A percentile compares a stretch with the other conserved stretches of the same genome.
These are phyloP conservation scores for Aspergillaceae sp. DNA, from an alignment of 2,329 filamentous ascomycete genomes.

Conservation along the genomic window DNA sequence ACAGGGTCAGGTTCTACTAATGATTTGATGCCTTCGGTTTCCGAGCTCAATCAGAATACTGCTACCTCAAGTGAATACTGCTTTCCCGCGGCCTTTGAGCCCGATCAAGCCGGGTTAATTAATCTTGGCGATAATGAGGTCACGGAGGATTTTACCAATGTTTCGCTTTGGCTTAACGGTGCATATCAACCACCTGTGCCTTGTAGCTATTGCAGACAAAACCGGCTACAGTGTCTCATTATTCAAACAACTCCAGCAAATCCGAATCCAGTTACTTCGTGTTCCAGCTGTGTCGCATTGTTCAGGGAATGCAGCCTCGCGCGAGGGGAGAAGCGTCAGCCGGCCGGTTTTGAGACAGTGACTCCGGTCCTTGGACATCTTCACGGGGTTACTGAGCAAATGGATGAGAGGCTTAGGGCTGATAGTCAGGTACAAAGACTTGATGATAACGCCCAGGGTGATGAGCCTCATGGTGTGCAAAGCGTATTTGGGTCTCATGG, in stretches of 20 bases:
- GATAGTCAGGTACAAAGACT: not conserved
- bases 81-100: not conserved
- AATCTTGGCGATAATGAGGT: not conserved
- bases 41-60: not conserved
- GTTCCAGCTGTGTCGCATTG: constrained; percentile 45
- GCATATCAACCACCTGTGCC: constrained; percentile 36
- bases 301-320: constrained; percentile 45
- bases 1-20: not conserved
- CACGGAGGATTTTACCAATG: constrained; percentile 13
- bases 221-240: constrained; percentile 43
- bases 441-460: not conserved
- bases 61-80: not conserved
- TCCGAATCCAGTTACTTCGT: constrained; percentile 42
- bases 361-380: constrained; percentile 42
- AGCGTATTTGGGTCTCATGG: not conserved
- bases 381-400: constrained; percentile 41
- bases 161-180: constrained; percentile 31
- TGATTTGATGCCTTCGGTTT: not conserved
- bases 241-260: constrained; percentile 41
- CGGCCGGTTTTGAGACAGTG: constrained; percentile 41
- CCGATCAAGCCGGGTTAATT: not conserved
- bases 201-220: constrained; percentile 38
- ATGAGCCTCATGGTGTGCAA: not conserved
- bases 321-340: constrained; percentile 37
- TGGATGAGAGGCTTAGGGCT: constrained; percentile 10